Conservation (phyloP, 1,139 yeast genomes). For the Candida labiduridarum region DNA sequence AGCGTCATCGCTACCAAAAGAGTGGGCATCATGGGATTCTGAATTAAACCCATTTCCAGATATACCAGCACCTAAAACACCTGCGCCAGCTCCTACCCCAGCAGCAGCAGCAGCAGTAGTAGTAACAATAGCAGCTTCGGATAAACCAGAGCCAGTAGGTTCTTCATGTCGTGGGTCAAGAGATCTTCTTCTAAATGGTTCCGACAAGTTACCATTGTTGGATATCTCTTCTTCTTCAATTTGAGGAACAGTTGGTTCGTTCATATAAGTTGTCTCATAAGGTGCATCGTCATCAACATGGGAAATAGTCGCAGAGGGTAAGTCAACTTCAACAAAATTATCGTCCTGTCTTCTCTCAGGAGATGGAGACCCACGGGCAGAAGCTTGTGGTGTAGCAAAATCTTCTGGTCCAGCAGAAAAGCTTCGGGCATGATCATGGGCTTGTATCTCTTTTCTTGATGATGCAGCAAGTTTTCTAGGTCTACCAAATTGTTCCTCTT, state of each 20-base stretch:
- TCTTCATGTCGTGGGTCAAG: slow-evolving; percentile 11
- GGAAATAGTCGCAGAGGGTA: slow-evolving; percentile 26
- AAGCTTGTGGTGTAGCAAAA: slow-evolving; percentile 44
- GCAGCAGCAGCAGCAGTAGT: slow-evolving; percentile 13
- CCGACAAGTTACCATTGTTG: slow-evolving; percentile 9
- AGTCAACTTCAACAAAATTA: slow-evolving; percentile 32
- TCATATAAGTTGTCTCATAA: slow-evolving; percentile 5
- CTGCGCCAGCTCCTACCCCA: slow-evolving; percentile 17
- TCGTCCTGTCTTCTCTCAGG: slow-evolving; percentile 30
- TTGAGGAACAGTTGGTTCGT: slow-evolving; percentile 5
- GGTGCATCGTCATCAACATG: slow-evolving; percentile 13
- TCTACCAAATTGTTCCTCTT: slow-evolving; percentile 4
- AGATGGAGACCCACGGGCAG: slow-evolving; percentile 27
- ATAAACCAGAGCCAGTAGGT: slow-evolving; percentile 6
- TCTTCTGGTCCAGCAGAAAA: slow-evolving; percentile 47
- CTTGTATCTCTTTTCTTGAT: slow-evolving; percentile 17
- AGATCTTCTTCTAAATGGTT: slow-evolving; percentile 16
- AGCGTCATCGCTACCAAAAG: slow-evolving; percentile 11
- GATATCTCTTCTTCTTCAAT: slow-evolving; percentile 5
- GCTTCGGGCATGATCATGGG: slow-evolving; percentile 40
- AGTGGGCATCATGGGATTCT: neutral
- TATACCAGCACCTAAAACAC: slow-evolving; percentile 8
- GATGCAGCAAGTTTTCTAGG: slow-evolving; percentile 17
- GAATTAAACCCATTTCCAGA: neutral
- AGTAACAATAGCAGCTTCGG: slow-evolving; percentile 13